A percentile compares a stretch with the other conserved stretches of the same genome.
These are phyloP conservation scores for Xylaria venustula DNA, from an alignment of 495 filamentous ascomycete genomes.

Conservation along the genomic window DNA sequence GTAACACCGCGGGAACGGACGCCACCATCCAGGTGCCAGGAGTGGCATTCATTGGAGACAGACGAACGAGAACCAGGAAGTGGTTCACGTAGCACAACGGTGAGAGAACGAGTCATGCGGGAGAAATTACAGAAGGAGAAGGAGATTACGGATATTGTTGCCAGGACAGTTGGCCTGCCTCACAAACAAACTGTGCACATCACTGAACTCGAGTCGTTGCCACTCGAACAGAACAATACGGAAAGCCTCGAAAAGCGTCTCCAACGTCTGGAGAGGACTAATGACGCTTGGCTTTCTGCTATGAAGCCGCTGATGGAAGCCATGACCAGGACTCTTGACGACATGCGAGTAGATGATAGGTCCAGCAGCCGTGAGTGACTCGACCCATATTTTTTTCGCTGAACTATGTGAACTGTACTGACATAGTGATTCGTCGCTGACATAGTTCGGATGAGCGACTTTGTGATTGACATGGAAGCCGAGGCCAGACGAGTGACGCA, in stretches of 20 bases:
- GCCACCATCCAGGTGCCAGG: not conserved
- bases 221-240: constrained; percentile 3
- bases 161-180: constrained; percentile 10
- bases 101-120: constrained; percentile 19
- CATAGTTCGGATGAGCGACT: constrained; percentile 15
- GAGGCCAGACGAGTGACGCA: constrained; percentile 5
- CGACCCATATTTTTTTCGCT: not conserved
- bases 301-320: constrained; percentile 17
- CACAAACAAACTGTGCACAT: not conserved
- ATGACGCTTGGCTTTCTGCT: constrained; percentile 22
- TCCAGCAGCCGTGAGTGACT: constrained; percentile 11
- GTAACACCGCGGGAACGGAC: not conserved
- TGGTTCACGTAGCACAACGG: not conserved
- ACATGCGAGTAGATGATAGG: constrained; percentile 19
- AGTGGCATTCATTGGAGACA: not conserved
- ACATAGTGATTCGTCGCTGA: not conserved
- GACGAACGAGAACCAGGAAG: not conserved
- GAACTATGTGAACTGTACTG: not conserved
- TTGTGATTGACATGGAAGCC: constrained; percentile 10
- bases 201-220: not conserved
- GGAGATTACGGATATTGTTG: constrained; percentile 24
- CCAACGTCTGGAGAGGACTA: constrained; percentile 20
- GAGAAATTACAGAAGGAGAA: constrained; percentile 24
- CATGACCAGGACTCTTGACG: constrained; percentile 24
- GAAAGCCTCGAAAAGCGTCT: constrained; percentile 21